Evolutionary conservation across 768 basidiomycete species (phyloP).

Genomic region (Russula earlei): DNA sequence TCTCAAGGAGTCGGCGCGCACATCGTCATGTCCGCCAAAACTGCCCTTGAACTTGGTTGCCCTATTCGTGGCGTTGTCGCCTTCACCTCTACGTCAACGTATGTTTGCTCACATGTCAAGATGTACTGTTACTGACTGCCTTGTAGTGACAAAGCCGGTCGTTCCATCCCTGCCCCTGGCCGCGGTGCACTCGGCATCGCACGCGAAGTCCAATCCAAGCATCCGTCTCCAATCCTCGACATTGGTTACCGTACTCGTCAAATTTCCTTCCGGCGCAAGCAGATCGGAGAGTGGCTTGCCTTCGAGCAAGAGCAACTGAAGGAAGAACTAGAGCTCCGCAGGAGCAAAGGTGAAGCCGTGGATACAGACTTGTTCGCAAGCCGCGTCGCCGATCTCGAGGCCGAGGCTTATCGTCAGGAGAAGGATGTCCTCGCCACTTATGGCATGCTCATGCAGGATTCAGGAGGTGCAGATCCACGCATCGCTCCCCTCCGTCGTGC

Average conservation of each 20-base stretch:
- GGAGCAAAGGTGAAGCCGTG: conserved; percentile 39
- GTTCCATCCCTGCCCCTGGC: conserved; percentile 95
- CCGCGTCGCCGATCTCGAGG: conserved; percentile 77
- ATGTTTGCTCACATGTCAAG: conserved; percentile 27
- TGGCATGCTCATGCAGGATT: conserved; percentile 60
- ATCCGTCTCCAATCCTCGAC: conserved; percentile 72
- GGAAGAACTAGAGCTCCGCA: conserved; percentile 61
- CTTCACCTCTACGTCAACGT: conserved; percentile 96
- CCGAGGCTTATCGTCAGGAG: conserved; percentile 86
- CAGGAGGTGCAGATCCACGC: conserved; percentile 69
- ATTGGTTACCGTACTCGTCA: conserved; percentile 88
- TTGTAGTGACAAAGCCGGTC: conserved; percentile 90
- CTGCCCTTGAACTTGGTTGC: conserved; percentile 87
- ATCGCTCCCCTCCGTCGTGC: conserved; percentile 91
- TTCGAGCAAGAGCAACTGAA: conserved; percentile 83
- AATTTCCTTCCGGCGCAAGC: conserved; percentile 87
- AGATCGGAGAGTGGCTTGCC: conserved; percentile 89
- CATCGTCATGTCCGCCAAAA: conserved; percentile 94
- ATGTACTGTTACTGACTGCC: not conserved
- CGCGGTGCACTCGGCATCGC: conserved; percentile 86
- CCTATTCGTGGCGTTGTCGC: conserved; percentile 90
- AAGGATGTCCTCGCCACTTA: conserved; percentile 87
- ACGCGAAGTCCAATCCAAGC: conserved; percentile 70
- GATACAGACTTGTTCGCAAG: conserved; percentile 65
- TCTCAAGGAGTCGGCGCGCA: conserved; percentile 94